Conservation (phyloP, 2,329 filamentous ascomycete genomes). For the Claviceps africana region DNA sequence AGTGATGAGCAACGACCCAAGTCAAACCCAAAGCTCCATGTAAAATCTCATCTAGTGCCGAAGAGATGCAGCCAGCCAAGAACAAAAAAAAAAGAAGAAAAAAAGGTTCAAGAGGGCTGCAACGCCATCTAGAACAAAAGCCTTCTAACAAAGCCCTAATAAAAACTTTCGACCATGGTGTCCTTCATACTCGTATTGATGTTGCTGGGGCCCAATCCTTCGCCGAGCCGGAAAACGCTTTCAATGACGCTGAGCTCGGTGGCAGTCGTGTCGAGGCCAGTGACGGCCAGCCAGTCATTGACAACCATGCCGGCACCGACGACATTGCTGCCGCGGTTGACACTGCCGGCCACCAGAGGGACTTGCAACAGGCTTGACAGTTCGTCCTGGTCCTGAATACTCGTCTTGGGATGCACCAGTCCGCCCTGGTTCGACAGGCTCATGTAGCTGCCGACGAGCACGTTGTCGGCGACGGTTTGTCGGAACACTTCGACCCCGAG, state of each 20-base stretch:
- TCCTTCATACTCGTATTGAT: constrained; percentile 86
- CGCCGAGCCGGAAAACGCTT: constrained; percentile 86
- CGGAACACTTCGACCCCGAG: constrained; percentile 79
- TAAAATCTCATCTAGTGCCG: neutral
- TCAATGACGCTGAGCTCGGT: constrained; percentile 95
- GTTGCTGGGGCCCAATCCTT: constrained; percentile 64
- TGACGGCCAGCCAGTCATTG: constrained; percentile 90
- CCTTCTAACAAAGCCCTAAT: too few relatives aligned
- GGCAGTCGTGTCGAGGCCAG: constrained; percentile 87
- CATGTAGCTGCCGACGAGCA: constrained; percentile 95
- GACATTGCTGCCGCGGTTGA: constrained; percentile 85
- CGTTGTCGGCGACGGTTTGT: constrained; percentile 94
- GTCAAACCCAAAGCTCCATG: neutral
- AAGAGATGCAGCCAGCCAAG: constrained; percentile 6
- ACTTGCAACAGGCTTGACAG: constrained; percentile 87
- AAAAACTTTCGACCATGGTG: constrained; percentile 98
- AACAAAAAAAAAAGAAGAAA: too few relatives aligned
- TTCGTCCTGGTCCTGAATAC: constrained; percentile 96
- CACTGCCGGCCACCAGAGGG: constrained; percentile 81
- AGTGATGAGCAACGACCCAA: neutral
- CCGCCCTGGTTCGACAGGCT: constrained; percentile 88
- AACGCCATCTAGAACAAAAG: too few relatives aligned
- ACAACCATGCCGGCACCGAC: constrained; percentile 58
- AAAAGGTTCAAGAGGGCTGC: too few relatives aligned
- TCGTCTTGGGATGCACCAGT: constrained; percentile 93